Evolutionary conservation across 129 eudicot species (phyloP).

Genomic region (Saussurea involucrata): DNA sequence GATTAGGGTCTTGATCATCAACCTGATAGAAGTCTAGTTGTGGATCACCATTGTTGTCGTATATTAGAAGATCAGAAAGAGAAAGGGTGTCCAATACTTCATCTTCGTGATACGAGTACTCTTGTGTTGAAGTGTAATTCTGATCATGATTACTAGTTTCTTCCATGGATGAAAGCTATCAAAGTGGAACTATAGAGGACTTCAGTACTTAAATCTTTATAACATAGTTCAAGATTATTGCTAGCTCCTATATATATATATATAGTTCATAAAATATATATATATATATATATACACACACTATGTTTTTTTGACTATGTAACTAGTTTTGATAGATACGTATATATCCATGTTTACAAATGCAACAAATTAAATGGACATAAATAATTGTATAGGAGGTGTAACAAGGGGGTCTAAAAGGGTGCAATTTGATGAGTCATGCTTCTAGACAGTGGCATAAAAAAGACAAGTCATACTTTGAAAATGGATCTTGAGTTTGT

Average conservation of each 20-base stretch:
- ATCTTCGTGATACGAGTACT: slow-evolving; percentile 21
- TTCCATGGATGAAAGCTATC: slow-evolving; percentile 18
- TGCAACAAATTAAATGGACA: slow-evolving; percentile 14
- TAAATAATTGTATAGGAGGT: slow-evolving; percentile 9
- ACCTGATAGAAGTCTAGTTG: slow-evolving; percentile 19
- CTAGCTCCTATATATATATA: background rate
- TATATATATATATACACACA: background rate
- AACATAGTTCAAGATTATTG: background rate
- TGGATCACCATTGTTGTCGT: slow-evolving; percentile 22
- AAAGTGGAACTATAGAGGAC: slow-evolving; percentile 1
- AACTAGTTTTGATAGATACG: slow-evolving; percentile 18
- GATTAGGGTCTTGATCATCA: slow-evolving; percentile 10
- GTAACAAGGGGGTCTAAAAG: slow-evolving; percentile 22
- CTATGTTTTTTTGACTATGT: slow-evolving; percentile 6
- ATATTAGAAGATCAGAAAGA: slow-evolving; percentile 36
- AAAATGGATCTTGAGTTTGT: slow-evolving; percentile 10
- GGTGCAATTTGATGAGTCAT: slow-evolving; percentile 23
- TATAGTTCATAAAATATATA: background rate
- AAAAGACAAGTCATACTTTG: background rate
- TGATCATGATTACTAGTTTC: slow-evolving; percentile 7
- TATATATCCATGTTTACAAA: background rate
- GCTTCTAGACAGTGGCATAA: slow-evolving; percentile 29
- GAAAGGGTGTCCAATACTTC: slow-evolving; percentile 38
- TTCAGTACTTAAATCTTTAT: slow-evolving; percentile 11
- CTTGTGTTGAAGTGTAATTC: slow-evolving; percentile 18